These are phyloP conservation scores for Cladophialophora carrionii DNA, from an alignment of 2,329 filamentous ascomycete genomes.

Conservation along the genomic window DNA sequence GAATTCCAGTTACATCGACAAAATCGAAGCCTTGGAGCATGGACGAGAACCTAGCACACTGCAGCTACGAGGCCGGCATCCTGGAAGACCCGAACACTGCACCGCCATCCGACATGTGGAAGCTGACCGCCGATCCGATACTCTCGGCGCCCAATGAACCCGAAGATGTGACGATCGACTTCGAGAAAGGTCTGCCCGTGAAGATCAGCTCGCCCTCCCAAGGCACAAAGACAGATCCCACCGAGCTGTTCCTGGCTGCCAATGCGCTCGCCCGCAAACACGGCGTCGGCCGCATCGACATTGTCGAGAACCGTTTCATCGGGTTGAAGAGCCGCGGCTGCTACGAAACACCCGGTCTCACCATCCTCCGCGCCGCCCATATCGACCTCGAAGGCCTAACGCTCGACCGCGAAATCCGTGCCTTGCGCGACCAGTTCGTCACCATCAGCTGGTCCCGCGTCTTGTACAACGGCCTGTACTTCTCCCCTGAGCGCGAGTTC, in stretches of 20 bases:
- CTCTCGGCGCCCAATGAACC: conserved; percentile 62
- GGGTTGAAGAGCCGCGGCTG: conserved; percentile 80
- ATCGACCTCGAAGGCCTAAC: conserved; percentile 68
- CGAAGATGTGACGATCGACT: conserved; percentile 71
- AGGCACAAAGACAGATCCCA: conserved; percentile 67
- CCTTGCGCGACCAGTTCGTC: conserved; percentile 71
- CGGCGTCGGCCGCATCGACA: conserved; percentile 67
- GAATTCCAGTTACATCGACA: conserved; percentile 25
- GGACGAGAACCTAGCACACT: conserved; percentile 71
- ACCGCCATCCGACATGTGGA: conserved; percentile 79
- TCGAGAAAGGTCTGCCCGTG: conserved; percentile 74
- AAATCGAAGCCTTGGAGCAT: conserved; percentile 66
- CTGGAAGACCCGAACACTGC: conserved; percentile 65
- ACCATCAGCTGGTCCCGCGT: conserved; percentile 59
- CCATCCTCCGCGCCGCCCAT: conserved; percentile 60
- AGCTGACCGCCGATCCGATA: conserved; percentile 55
- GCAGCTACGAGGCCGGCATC: conserved; percentile 70
- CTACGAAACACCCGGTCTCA: conserved; percentile 63
- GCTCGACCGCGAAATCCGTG: conserved; percentile 69
- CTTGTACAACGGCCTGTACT: conserved; percentile 55
- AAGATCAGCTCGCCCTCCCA: conserved; percentile 64
- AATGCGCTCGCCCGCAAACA: conserved; percentile 63
- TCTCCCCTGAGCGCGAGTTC: conserved; percentile 72
- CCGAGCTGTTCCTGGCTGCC: conserved; percentile 70
- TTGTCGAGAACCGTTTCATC: conserved; percentile 80